Percentiles rank a stretch among this genome's conserved stretches.
phyloP scores from a whole-genome alignment of 2,329 filamentous ascomycete genomes.

The Laburnicola sp. region DNA sequence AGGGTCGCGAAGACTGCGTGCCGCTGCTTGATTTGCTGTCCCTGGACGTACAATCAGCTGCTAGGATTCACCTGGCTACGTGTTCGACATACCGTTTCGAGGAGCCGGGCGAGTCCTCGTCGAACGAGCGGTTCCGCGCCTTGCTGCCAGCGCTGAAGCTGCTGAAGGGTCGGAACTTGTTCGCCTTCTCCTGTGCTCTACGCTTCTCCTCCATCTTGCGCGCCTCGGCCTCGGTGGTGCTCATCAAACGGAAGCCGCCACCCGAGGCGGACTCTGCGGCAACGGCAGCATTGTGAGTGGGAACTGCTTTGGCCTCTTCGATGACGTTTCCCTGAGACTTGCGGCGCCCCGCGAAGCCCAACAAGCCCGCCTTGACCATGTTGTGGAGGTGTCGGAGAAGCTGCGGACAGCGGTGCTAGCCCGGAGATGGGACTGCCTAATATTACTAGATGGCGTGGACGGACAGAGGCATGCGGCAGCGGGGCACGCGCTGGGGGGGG shows the following conservation, averaged over 20 bases:
- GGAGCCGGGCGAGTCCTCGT: slow-evolving; percentile 42
- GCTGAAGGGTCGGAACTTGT: slow-evolving; percentile 41
- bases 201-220: slow-evolving; percentile 33
- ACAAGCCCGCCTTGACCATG: slow-evolving; percentile 39
- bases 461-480: slow-evolving; percentile 5
- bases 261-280: slow-evolving; percentile 25
- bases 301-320: slow-evolving; percentile 28
- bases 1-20: slow-evolving; percentile 40
- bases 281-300: slow-evolving; percentile 21
- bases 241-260: slow-evolving; percentile 41
- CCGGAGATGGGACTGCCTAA: slow-evolving; percentile 11
- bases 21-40: slow-evolving; percentile 48
- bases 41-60: slow-evolving; percentile 37
- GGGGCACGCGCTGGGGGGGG: background rate
- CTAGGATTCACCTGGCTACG: slow-evolving; percentile 17
- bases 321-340: slow-evolving; percentile 44
- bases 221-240: slow-evolving; percentile 36
- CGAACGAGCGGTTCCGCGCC: slow-evolving; percentile 40
- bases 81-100: slow-evolving; percentile 41
- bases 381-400: slow-evolving; percentile 9
- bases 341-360: slow-evolving; percentile 39
- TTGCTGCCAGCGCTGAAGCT: slow-evolving; percentile 36
- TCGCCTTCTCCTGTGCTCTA: slow-evolving; percentile 28
- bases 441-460: background rate
- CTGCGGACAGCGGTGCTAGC: slow-evolving; percentile 10